These are phyloP conservation scores for Chlorella sp. DNA, from an alignment of 139 green algal species.

Conservation along the genomic window DNA sequence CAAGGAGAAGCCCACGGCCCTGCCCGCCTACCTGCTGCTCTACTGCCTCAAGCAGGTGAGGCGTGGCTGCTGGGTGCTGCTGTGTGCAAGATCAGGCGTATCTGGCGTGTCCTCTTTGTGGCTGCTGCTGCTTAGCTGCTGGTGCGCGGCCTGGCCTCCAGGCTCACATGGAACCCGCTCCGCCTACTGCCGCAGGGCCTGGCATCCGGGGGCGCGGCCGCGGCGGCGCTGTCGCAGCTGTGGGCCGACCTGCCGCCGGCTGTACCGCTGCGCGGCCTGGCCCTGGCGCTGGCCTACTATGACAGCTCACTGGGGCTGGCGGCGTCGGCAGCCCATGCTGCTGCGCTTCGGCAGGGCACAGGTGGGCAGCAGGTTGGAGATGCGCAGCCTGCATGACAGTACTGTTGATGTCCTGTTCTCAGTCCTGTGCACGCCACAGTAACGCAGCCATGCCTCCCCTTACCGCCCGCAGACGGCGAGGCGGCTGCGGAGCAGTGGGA, in stretches of 20 bases:
- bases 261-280: conserved; percentile 52
- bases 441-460: not conserved
- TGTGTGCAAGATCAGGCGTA: too few species aligned
- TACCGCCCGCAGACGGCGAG: not conserved
- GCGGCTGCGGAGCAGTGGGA: conserved; percentile 20
- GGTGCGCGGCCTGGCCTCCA: too few species aligned
- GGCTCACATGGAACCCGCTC: too few species aligned
- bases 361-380: not conserved
- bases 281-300: conserved; percentile 48
- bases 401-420: too few species aligned
- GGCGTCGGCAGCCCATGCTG: not conserved
- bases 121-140: too few species aligned
- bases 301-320: conserved; percentile 26
- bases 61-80: not conserved
- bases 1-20: conserved; percentile 62
- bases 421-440: too few species aligned
- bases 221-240: not conserved
- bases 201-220: not conserved
- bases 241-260: conserved; percentile 28
- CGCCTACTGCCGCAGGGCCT: not conserved
- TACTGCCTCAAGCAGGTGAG: conserved; percentile 42
- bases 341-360: conserved; percentile 1
- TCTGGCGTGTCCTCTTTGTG: not conserved
- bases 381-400: too few species aligned
- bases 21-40: conserved; percentile 66